Evolutionary conservation across 768 basidiomycete species (phyloP).

Genomic region (Trametes meyenii): DNA sequence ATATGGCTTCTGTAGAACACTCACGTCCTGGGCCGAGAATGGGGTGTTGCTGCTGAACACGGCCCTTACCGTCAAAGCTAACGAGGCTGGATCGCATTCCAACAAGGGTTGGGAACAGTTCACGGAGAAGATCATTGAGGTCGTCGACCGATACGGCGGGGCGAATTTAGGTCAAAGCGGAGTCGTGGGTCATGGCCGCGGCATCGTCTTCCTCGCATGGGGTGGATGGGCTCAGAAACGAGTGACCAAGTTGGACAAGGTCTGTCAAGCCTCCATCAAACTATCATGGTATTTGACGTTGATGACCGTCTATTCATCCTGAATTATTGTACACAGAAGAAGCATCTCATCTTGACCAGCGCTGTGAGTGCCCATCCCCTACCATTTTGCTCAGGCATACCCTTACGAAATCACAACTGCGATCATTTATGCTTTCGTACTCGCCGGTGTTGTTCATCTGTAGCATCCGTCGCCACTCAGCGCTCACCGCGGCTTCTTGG

Average conservation of each 20-base stretch:
- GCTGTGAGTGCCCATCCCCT: conserved; percentile 51
- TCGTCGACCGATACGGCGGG: conserved; percentile 76
- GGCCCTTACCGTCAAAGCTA: conserved; percentile 84
- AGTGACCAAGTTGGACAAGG: conserved; percentile 75
- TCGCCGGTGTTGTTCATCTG: conserved; percentile 22
- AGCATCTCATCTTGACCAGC: conserved; percentile 79
- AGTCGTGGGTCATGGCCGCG: conserved; percentile 60
- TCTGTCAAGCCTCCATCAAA: conserved; percentile 34
- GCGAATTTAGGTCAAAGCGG: conserved; percentile 53
- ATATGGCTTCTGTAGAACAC: conserved; percentile 54
- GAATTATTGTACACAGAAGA: conserved; percentile 48
- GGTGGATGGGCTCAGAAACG: conserved; percentile 85
- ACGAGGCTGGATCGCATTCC: conserved; percentile 77
- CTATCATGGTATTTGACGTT: neutral
- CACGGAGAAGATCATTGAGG: conserved; percentile 79
- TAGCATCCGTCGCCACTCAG: conserved; percentile 87
- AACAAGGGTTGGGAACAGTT: conserved; percentile 91
- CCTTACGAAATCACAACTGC: conserved; percentile 12
- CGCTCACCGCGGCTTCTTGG: conserved; percentile 79
- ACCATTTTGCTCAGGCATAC: neutral
- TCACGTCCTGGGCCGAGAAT: conserved; percentile 78
- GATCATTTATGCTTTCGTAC: conserved; percentile 29
- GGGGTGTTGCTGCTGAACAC: conserved; percentile 93
- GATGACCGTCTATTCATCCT: neutral
- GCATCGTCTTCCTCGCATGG: conserved; percentile 90